These are phyloP conservation scores for Eragrostis curvula DNA, from an alignment of 176 grass and related monocot species.

Conservation along the genomic window DNA sequence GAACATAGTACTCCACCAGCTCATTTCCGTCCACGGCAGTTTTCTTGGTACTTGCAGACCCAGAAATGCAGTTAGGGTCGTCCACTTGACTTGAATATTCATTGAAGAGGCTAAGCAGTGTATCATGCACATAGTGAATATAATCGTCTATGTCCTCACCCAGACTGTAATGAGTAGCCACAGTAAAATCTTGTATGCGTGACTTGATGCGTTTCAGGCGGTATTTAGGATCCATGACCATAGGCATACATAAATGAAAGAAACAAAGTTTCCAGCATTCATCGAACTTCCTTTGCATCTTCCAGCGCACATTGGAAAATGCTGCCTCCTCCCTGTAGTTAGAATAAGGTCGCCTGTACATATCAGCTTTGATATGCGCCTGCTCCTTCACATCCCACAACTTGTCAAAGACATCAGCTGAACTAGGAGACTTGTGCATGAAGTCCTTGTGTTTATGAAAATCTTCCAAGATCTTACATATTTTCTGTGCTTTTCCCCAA, in stretches of 20 bases:
- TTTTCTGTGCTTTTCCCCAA: background rate
- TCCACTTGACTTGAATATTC: background rate
- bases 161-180: background rate
- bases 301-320: conserved; percentile 9
- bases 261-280: conserved; percentile 32
- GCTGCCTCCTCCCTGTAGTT: background rate
- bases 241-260: conserved; percentile 35
- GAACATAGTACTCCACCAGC: conserved; percentile 13
- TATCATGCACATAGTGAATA: conserved; percentile 26
- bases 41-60: conserved; percentile 1
- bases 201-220: conserved; percentile 11
- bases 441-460: conserved; percentile 14
- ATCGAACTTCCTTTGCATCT: conserved; percentile 36
- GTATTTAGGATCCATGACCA: conserved; percentile 34
- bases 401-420: conserved; percentile 4
- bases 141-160: conserved; percentile 4
- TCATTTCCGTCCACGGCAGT: background rate
- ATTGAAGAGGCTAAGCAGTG: conserved; percentile 19
- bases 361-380: background rate
- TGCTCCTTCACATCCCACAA: background rate
- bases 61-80: conserved; percentile 2
- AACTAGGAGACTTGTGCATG: background rate
- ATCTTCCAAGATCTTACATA: conserved; percentile 20
- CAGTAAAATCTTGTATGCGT: background rate
- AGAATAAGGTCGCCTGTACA: background rate